These are phyloP conservation scores for Aphelidium insulamus DNA, from an alignment of 371 early-diverging fungal species.

Conservation along the genomic window DNA sequence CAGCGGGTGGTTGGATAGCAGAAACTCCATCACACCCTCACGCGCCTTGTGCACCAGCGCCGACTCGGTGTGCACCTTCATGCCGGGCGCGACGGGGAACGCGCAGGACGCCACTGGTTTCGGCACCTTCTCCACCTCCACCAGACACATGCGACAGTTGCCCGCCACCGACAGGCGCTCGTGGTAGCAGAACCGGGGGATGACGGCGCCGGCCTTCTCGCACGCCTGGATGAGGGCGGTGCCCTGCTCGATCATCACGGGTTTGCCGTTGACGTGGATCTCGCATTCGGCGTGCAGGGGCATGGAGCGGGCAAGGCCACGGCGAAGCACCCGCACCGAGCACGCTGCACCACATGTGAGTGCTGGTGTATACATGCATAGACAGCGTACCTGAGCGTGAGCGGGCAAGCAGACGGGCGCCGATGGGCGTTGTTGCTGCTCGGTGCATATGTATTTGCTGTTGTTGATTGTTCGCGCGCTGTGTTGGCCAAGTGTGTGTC, in stretches of 20 bases:
- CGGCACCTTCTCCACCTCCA: conserved; percentile 83
- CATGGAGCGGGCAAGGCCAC: conserved; percentile 27
- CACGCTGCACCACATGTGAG: too few relatives aligned
- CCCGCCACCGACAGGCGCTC: conserved; percentile 89
- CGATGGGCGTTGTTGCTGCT: too few relatives aligned
- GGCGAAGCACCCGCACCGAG: too few relatives aligned
- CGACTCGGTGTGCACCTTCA: conserved; percentile 86
- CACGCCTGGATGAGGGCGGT: conserved; percentile 91
- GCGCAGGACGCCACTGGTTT: conserved; percentile 94
- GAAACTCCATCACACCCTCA: conserved; percentile 95
- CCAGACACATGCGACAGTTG: conserved; percentile 97
- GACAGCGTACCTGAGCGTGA: too few relatives aligned
- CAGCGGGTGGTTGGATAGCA: conserved; percentile 90
- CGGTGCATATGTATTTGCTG: too few relatives aligned
- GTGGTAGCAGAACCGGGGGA: conserved; percentile 95
- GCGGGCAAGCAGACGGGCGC: too few relatives aligned
- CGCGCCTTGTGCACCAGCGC: conserved; percentile 88
- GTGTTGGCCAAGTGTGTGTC: too few relatives aligned
- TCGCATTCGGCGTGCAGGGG: conserved; percentile 28
- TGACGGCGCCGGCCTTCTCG: conserved; percentile 66
- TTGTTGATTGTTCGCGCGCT: too few relatives aligned
- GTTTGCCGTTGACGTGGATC: conserved; percentile 73
- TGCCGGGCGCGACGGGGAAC: conserved; percentile 88
- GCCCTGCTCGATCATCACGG: conserved; percentile 76
- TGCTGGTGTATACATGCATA: too few relatives aligned